Conservation (phyloP, 1,139 yeast genomes). For the Nakaseomyces uthaithaninus region DNA sequence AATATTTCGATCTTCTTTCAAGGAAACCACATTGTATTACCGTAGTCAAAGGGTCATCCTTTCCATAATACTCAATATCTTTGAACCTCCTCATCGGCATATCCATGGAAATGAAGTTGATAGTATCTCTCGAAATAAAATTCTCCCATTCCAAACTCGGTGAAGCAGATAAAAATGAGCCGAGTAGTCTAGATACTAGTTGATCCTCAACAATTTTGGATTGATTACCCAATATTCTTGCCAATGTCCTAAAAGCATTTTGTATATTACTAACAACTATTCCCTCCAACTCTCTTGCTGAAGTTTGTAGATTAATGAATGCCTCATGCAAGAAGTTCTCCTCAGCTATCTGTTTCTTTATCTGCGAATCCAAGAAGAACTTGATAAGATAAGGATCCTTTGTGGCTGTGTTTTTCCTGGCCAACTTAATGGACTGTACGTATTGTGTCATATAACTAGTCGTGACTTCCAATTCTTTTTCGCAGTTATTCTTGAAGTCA, state of each 20-base stretch:
- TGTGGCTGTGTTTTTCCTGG: constrained; percentile 31
- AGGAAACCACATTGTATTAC: constrained; percentile 73
- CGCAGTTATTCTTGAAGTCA: constrained; percentile 72
- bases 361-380: constrained; percentile 62
- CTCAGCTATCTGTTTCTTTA: constrained; percentile 68
- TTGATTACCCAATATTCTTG: constrained; percentile 59
- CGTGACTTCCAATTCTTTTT: constrained; percentile 60
- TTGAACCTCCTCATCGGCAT: constrained; percentile 59
- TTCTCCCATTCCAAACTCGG: constrained; percentile 85
- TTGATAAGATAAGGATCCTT: constrained; percentile 79
- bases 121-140: constrained; percentile 56
- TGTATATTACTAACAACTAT: constrained; percentile 84
- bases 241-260: constrained; percentile 65
- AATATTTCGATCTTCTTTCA: constrained; percentile 83
- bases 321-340: constrained; percentile 87
- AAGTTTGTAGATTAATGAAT: constrained; percentile 71
- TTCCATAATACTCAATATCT: constrained; percentile 59
- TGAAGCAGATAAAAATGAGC: constrained; percentile 70
- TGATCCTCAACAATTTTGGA: constrained; percentile 59
- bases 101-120: constrained; percentile 68
- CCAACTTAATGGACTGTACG: constrained; percentile 39
- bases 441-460: constrained; percentile 44
- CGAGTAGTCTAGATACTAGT: constrained; percentile 57
- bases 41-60: constrained; percentile 59
- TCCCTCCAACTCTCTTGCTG: constrained; percentile 83